Evolutionary conservation across 1,139 yeast species (phyloP).

Genomic region (Lizanozyma gosingica): DNA sequence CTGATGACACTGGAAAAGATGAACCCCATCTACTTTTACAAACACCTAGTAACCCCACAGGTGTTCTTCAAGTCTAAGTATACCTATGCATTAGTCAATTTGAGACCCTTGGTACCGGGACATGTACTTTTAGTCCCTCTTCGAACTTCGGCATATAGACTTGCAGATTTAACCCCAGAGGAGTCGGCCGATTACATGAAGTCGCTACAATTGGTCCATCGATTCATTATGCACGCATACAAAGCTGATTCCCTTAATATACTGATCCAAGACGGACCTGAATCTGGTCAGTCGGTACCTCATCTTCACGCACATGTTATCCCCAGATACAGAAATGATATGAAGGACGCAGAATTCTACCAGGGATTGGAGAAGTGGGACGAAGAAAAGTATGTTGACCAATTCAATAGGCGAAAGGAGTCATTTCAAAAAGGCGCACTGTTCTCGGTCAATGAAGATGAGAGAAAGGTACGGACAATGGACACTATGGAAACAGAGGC

Average conservation of each 20-base stretch:
- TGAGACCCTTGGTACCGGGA: conserved; percentile 87
- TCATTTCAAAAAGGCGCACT: conserved; percentile 16
- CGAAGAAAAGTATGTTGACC: conserved; percentile 18
- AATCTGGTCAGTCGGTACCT: conserved; percentile 90
- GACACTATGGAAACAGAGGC: conserved; percentile 67
- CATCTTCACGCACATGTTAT: conserved; percentile 91
- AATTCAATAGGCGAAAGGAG: conserved; percentile 21
- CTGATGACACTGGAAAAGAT: too few relatives aligned
- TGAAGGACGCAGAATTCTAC: conserved; percentile 68
- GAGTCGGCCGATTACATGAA: conserved; percentile 74
- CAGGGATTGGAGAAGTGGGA: conserved; percentile 40
- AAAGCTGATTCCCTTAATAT: conserved; percentile 77
- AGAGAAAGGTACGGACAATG: conserved; percentile 41
- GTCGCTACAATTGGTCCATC: conserved; percentile 64
- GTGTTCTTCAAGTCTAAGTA: conserved; percentile 48
- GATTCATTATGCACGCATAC: conserved; percentile 54
- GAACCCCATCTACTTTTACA: conserved; percentile 35
- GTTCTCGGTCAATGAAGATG: conserved; percentile 38
- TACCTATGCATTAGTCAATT: conserved; percentile 77
- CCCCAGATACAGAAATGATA: conserved; percentile 63
- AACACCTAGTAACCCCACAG: conserved; percentile 54
- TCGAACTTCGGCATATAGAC: conserved; percentile 16
- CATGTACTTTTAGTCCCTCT: conserved; percentile 29
- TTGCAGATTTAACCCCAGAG: conserved; percentile 58
- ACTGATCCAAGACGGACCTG: conserved; percentile 93